Evolutionary conservation across 371 early-diverging fungal genomes (phyloP), one percentile per base, ranked within the genome.

Genomic region (Actinomortierella wolfii): DNA sequence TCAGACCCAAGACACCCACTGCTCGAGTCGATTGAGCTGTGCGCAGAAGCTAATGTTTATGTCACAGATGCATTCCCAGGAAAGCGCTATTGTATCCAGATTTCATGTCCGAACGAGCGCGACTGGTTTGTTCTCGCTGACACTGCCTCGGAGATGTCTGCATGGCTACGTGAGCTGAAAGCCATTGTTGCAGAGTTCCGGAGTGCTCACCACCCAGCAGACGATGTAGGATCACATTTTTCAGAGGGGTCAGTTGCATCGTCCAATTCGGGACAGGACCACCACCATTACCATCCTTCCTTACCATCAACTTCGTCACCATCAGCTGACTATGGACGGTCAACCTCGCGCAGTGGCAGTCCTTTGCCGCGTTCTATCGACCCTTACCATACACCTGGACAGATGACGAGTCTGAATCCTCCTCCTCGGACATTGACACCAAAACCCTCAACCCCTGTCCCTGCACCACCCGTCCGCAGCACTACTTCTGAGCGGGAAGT

Each of bases 91-190:
- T 68, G 69, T 43, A 56, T 68, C n/a, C 69, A 68, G 50, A 62
- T 68, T 50, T 63, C 69, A 2, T 41, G 57, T 17, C 69, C 69
- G 14, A 59, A 59, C 15, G 63, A 63, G 20, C 62, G 63, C 57
- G 56, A 59, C 56, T 68, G 69, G 69, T 68, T 59, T 44, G 63
- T 68, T 14, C 64, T 68, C 15, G 69, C 69, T 4, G 69, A 68
- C 48, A 59, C 69, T 13, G 69, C 69, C 47, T 4, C 28, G 3
- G 69, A 68, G 21, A 68, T 68, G 69, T 58, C 69, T n/a, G 56
- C 58, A 14, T 68, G 69, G 69, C 50, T 68, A 7, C 55, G 63
- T 13, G 69, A 62, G 51, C 69, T 68, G 50, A 68, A 68, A 25
- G 57, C 52, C 9, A 63, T 53, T 7, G 69, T 68, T 8, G 60